Conservation (phyloP, 768 basidiomycete species). For the Lentinula edodes region DNA sequence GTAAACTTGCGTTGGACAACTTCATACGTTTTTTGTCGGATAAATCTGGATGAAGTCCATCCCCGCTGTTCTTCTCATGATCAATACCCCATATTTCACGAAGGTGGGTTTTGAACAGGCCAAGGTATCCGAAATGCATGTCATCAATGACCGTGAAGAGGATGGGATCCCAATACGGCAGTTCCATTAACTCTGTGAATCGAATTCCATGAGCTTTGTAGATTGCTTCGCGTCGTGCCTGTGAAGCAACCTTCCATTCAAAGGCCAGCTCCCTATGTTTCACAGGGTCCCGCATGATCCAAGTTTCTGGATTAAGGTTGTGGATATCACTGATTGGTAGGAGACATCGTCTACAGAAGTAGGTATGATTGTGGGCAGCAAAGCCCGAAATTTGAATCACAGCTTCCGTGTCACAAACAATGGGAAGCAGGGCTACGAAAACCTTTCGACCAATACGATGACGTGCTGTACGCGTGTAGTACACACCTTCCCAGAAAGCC, state of each 20-base stretch:
- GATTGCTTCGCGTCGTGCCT: conserved; percentile 2
- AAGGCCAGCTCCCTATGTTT: conserved; percentile 12
- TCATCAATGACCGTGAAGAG: conserved; percentile 11
- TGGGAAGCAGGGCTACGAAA: conserved; percentile 22
- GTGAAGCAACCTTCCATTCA: conserved; percentile 14
- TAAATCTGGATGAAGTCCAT: neutral
- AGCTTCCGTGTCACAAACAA: conserved; percentile 29
- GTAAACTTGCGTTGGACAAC: neutral
- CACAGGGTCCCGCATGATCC: conserved; percentile 8
- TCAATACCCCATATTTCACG: conserved; percentile 15
- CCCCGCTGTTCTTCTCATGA: conserved; percentile 4
- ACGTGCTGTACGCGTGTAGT: conserved; percentile 17
- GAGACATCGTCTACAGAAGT: conserved; percentile 2
- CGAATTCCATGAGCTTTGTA: conserved; percentile 18
- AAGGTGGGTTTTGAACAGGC: conserved; percentile 21
- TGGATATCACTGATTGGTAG: conserved; percentile 9
- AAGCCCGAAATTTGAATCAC: conserved; percentile 21
- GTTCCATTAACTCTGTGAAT: conserved; percentile 22
- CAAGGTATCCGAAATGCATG: conserved; percentile 21
- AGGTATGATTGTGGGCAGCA: neutral
- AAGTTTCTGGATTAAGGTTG: conserved; percentile 10
- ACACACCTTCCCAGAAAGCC: conserved; percentile 26
- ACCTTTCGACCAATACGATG: conserved; percentile 19
- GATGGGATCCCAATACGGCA: conserved; percentile 30
- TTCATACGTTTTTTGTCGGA: neutral